phyloP scores from a whole-genome alignment of 306 rosid genomes.

The Erythrophleum fordii region DNA sequence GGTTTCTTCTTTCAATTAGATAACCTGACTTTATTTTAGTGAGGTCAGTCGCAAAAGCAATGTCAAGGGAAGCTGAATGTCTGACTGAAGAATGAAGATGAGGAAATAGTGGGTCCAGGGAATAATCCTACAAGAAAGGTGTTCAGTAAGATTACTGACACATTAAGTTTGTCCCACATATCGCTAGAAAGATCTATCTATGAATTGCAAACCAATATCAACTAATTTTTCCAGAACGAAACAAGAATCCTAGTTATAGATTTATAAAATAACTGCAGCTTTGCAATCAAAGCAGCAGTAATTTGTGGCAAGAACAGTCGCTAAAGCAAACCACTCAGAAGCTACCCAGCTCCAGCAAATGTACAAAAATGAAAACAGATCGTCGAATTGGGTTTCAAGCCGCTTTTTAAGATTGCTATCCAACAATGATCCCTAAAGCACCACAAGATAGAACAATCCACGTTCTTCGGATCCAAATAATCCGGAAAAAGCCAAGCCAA shows the following conservation, averaged over 20 bases:
- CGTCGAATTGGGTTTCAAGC: background rate
- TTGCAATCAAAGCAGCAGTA: background rate
- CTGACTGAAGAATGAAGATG: background rate
- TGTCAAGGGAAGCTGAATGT: background rate
- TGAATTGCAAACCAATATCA: background rate
- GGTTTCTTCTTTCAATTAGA: background rate
- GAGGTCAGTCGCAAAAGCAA: background rate
- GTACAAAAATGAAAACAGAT: conserved; percentile 3
- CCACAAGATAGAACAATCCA: background rate
- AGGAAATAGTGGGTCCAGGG: background rate
- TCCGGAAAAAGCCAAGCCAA: background rate
- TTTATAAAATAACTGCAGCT: background rate
- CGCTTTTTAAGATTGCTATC: background rate
- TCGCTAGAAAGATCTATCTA: background rate
- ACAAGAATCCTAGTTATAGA: background rate
- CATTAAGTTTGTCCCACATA: background rate
- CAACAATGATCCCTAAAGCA: background rate
- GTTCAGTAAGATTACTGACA: background rate
- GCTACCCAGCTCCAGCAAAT: background rate
- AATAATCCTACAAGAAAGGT: background rate
- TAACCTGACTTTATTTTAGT: background rate
- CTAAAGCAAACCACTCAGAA: background rate
- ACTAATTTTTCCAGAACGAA: background rate
- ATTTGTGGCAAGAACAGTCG: background rate
- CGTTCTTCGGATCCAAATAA: background rate